A percentile compares a stretch with the other conserved stretches of the same genome.
These are phyloP conservation scores for Clonostachys sp. DNA, from an alignment of 2,329 filamentous ascomycete genomes.

Conservation along the genomic window DNA sequence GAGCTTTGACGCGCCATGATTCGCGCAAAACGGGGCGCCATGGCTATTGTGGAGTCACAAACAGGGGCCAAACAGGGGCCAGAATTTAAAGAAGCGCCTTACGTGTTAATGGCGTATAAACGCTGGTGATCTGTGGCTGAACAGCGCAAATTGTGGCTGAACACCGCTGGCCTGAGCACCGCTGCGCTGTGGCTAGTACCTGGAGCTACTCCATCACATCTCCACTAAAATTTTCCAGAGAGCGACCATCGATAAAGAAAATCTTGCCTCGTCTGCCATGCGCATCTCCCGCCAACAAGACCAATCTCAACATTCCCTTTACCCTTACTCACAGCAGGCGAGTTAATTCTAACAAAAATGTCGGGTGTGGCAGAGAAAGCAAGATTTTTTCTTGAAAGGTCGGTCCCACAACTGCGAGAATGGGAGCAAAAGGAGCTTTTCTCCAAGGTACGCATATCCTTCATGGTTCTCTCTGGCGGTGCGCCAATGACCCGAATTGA, in stretches of 20 bases:
- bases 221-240: conserved; percentile 9
- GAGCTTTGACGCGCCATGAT: not conserved
- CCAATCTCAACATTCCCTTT: not conserved
- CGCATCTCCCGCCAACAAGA: too few species aligned
- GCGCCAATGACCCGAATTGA: not conserved
- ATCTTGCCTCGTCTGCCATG: not conserved
- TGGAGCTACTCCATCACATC: not conserved
- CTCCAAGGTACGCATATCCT: conserved; percentile 52
- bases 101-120: not conserved
- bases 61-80: too few species aligned
- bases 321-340: too few species aligned
- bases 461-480: not conserved
- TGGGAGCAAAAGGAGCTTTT: conserved; percentile 93
- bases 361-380: conserved; percentile 87
- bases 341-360: conserved; percentile 42
- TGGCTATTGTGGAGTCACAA: too few species aligned
- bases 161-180: too few species aligned
- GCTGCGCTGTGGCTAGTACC: too few species aligned
- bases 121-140: not conserved
- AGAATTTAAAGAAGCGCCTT: not conserved
- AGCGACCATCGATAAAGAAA: not conserved
- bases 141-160: too few species aligned
- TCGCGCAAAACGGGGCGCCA: too few species aligned
- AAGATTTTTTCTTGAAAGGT: conserved; percentile 89
- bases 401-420: conserved; percentile 86